These are phyloP conservation scores for Xylaria castorea DNA, from an alignment of 495 filamentous ascomycete genomes.

Conservation along the genomic window DNA sequence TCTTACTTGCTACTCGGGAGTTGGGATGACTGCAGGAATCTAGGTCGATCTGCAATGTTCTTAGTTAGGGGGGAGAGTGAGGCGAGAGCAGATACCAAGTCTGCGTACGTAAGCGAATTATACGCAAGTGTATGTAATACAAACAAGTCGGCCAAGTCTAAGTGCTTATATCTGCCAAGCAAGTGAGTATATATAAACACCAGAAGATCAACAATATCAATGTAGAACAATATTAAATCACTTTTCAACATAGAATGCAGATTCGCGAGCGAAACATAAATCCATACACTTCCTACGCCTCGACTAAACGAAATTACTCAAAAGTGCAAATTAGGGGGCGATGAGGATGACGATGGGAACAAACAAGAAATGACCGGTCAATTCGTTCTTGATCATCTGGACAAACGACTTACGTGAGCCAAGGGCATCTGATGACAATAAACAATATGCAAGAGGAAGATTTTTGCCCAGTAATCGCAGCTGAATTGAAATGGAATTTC, in stretches of 20 bases:
- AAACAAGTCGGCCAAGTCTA: not conserved
- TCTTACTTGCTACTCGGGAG: not conserved
- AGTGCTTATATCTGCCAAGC: not conserved
- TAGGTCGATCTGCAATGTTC: not conserved
- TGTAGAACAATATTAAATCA: not conserved
- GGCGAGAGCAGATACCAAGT: not conserved
- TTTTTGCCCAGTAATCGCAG: not conserved
- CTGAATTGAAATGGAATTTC: not conserved
- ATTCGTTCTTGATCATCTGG: not conserved
- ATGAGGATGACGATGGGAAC: not conserved
- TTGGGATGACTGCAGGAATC: not conserved
- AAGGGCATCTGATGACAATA: not conserved
- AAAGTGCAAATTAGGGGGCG: not conserved
- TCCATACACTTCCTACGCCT: not conserved
- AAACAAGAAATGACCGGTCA: conserved; percentile 1
- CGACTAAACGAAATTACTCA: not conserved
- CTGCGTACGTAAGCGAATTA: not conserved
- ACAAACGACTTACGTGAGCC: conserved; percentile 11
- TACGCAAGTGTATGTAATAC: not conserved
- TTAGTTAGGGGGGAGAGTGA: not conserved
- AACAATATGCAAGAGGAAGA: not conserved
- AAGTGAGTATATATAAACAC: not conserved
- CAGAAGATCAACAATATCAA: not conserved
- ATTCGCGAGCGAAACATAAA: not conserved
- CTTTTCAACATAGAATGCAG: not conserved